Evolutionary conservation across 1,139 yeast genomes (phyloP).

Genomic region (Taiozyma sp.): DNA sequence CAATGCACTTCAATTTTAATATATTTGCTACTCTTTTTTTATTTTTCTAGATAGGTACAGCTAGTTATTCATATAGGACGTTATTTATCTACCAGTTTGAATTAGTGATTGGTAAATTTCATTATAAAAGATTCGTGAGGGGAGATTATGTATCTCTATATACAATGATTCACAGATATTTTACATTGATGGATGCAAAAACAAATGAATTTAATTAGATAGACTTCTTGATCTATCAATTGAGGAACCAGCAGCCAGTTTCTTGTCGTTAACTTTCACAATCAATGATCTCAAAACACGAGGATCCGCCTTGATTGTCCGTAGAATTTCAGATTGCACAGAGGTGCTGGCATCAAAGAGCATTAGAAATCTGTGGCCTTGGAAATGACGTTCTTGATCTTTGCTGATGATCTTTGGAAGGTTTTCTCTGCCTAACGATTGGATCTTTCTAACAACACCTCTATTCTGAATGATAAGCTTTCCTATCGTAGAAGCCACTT

Average conservation of each 20-base stretch:
- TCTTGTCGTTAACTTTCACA: constrained; percentile 58
- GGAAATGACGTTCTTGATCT: constrained; percentile 85
- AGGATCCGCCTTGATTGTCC: constrained; percentile 83
- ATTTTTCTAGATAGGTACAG: not conserved
- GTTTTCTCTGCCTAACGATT: constrained; percentile 71
- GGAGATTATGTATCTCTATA: not conserved
- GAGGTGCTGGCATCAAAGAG: constrained; percentile 81
- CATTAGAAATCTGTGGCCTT: constrained; percentile 84
- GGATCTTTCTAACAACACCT: constrained; percentile 82
- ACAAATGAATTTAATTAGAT: not conserved
- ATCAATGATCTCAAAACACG: constrained; percentile 79
- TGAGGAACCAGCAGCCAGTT: constrained; percentile 50
- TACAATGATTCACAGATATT: not conserved
- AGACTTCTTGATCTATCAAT: constrained; percentile 31
- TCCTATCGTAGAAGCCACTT: constrained; percentile 76
- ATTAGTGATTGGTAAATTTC: not conserved
- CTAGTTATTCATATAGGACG: not conserved
- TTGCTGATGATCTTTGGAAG: constrained; percentile 79
- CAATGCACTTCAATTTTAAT: not conserved
- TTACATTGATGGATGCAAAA: not conserved
- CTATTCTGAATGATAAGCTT: constrained; percentile 78
- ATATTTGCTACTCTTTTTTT: not conserved
- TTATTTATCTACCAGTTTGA: not conserved
- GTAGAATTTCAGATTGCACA: constrained; percentile 78
- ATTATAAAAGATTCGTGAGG: not conserved